Base-by-base conservation (phyloP, 805 yeast species). In the Tetrapisispora fleetii region DNA sequence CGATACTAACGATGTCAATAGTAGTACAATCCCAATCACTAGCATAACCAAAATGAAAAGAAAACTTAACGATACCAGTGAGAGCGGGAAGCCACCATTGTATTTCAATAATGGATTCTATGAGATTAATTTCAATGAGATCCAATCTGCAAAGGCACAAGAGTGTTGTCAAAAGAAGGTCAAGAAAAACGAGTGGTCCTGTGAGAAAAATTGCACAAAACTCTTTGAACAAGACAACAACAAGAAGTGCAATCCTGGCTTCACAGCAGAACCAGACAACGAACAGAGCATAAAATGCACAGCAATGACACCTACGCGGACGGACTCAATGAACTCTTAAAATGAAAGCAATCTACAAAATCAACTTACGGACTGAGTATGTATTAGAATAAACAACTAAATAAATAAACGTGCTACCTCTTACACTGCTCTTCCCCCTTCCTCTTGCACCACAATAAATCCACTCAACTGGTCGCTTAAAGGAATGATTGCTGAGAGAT, bases 281-380 rank as follows among this genome's bases (percentile, higher is more conserved):
- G 5, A 36, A 38, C 13, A 8, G 9, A 32, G 19, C 27, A 13
- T 45, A 27, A 21, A 17, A 16, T 39, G 48, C 36, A 40, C 39
- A 32, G 36, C 19, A 16, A 46, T 46, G 48, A 46, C 48, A 5
- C 48, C 48, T 13, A 18, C 48, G 10, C 19, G 40, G 18, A 46
- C 48, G 11, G 44, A 46, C 5, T 46, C 48, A 13, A n/a, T n/a
- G 19, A 45, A 39, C 28, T 18, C 28, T 5, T 41, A 2, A 6
- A 5, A 14, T 40, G n/a, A 27, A 28, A 40, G 8, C 19, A 16
- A 37, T 19, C n/a, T 4, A 19, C 40, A 19, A 11, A 8, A 21
- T 8, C n/a, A 14, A 10, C 11, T 8, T 14, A 24, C 3, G 19
- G 6, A 24, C 6, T 3, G 9, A 3, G 9, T 3, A 17, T 40